Evolutionary conservation across 2,329 filamentous ascomycete genomes (phyloP).

Genomic region (Colletotrichum godetiae): DNA sequence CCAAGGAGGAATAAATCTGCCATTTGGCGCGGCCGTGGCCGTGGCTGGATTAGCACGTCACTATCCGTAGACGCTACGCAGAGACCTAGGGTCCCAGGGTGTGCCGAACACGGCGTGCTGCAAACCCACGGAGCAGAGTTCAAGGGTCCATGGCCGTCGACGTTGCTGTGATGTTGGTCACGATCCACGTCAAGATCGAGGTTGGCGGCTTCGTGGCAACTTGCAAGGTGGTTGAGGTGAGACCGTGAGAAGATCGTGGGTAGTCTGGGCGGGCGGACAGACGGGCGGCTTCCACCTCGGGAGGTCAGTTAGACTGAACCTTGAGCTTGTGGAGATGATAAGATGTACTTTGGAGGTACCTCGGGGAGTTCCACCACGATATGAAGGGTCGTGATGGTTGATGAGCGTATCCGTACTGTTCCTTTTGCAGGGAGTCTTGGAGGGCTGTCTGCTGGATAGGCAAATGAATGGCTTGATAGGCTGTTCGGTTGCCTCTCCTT

Average conservation of each 20-base stretch:
- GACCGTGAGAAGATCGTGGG: slow-evolving; percentile 1
- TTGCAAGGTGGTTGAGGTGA: background rate
- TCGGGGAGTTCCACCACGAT: background rate
- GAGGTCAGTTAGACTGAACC: background rate
- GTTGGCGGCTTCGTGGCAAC: background rate
- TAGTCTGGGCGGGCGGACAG: background rate
- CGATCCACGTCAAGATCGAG: background rate
- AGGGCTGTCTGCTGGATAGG: background rate
- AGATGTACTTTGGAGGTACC: background rate
- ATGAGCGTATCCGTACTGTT: background rate
- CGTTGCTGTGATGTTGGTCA: background rate
- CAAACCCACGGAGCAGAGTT: background rate
- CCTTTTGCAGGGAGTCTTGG: background rate
- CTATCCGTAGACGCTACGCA: slow-evolving; percentile 3
- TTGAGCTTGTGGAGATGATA: background rate
- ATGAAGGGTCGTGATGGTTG: background rate
- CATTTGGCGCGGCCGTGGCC: slow-evolving; percentile 9
- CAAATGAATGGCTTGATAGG: background rate
- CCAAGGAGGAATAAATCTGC: slow-evolving; percentile 7
- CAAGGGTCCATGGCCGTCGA: background rate
- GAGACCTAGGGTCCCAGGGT: slow-evolving; percentile 20
- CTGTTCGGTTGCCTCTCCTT: background rate
- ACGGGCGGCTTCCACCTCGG: background rate
- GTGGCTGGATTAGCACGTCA: slow-evolving; percentile 26
- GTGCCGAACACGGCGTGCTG: background rate